Evolutionary conservation across 2,329 filamentous ascomycete species (phyloP).

Genomic region (Paecilomyces niveus): DNA sequence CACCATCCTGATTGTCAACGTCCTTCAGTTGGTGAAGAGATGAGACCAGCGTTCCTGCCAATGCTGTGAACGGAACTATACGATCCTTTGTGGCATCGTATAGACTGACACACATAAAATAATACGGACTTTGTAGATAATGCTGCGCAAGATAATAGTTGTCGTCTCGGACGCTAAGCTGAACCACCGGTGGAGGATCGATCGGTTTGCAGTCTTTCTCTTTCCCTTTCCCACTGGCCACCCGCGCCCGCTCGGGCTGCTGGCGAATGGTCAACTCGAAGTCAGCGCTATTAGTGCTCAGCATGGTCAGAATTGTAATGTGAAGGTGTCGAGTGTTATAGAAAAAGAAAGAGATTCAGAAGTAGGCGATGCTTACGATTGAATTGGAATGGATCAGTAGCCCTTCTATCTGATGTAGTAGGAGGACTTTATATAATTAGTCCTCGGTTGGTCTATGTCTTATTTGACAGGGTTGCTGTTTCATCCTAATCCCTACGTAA

Average conservation of each 20-base stretch:
- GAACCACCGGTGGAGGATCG: slow-evolving; percentile 74
- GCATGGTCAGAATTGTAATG: slow-evolving; percentile 27
- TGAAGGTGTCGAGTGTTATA: background rate
- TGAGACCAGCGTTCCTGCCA: slow-evolving; percentile 69
- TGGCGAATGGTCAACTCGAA: slow-evolving; percentile 57
- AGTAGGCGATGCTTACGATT: background rate
- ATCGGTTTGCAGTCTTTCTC: slow-evolving; percentile 79
- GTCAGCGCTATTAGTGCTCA: slow-evolving; percentile 42
- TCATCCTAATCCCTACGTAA: background rate
- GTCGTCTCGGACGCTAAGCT: slow-evolving; percentile 51
- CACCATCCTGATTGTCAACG: slow-evolving; percentile 66
- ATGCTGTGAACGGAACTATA: slow-evolving; percentile 43
- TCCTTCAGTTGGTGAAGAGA: slow-evolving; percentile 79
- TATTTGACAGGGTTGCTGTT: background rate
- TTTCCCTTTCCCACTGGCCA: slow-evolving; percentile 69
- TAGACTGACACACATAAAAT: slow-evolving; percentile 55
- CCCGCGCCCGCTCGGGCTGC: slow-evolving; percentile 59
- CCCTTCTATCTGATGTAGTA: background rate
- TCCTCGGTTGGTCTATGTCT: background rate
- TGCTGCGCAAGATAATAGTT: slow-evolving; percentile 52
- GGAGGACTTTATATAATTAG: background rate
- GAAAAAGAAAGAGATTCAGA: background rate
- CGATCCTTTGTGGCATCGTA: slow-evolving; percentile 44
- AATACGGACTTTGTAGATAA: slow-evolving; percentile 58
- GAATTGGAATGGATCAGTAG: background rate